Conservation (phyloP, 208 protist genomes). For the Endotrypanum monterogeii region DNA sequence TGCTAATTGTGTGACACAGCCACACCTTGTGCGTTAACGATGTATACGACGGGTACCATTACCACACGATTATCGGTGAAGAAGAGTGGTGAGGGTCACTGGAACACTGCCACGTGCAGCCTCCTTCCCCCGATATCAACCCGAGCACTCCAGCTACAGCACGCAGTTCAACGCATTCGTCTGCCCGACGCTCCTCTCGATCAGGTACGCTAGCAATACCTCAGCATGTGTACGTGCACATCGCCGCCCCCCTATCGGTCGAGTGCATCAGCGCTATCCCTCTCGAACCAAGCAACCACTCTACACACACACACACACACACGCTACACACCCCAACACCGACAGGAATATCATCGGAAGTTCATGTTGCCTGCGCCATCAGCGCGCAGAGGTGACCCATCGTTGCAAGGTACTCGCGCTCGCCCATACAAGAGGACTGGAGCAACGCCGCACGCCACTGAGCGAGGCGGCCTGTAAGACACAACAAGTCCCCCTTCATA, state of each 20-base stretch:
- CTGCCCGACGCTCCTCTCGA: not conserved
- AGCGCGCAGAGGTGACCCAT: slow-evolving; percentile 34
- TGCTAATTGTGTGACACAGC: no score
- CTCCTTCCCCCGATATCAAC: not conserved
- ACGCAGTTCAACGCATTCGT: not conserved
- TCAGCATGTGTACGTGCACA: not conserved
- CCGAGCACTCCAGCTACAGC: no score
- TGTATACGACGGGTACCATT: not conserved
- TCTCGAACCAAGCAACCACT: not conserved
- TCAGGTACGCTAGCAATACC: not conserved
- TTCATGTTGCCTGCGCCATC: slow-evolving; percentile 35
- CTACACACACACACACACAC: no score
- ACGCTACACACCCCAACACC: no score
- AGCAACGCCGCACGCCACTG: slow-evolving; percentile 21
- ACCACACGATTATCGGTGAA: not conserved
- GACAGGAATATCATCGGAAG: not conserved
- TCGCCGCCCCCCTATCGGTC: not conserved
- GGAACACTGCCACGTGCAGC: not conserved
- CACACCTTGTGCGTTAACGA: not conserved
- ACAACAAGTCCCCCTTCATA: slow-evolving; percentile 54
- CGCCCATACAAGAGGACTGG: slow-evolving; percentile 6
- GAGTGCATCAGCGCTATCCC: not conserved
- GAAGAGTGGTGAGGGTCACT: not conserved
- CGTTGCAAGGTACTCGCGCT: slow-evolving; percentile 33
- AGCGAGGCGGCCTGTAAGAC: slow-evolving; percentile 40